These are phyloP conservation scores for Pichia membranifaciens DNA, from an alignment of 805 yeast species.

Conservation along the genomic window DNA sequence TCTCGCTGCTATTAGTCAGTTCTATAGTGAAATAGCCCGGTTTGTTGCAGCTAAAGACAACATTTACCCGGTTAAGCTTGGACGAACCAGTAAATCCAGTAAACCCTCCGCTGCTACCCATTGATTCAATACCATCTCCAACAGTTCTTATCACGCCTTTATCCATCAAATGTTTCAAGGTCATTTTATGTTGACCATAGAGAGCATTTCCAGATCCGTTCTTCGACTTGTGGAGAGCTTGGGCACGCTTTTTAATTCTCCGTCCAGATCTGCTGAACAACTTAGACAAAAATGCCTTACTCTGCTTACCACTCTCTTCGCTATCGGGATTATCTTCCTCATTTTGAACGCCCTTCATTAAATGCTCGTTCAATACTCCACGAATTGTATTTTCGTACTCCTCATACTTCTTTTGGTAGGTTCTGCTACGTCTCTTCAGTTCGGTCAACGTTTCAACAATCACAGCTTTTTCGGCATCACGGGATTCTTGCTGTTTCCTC, in stretches of 20 bases:
- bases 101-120: neutral
- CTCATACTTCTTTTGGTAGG: conserved; percentile 37
- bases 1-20: conserved; percentile 38
- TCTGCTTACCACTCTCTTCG: conserved; percentile 20
- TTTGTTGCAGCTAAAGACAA: conserved; percentile 70
- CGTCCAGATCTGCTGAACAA: conserved; percentile 34
- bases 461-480: conserved; percentile 37
- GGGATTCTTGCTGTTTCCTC: conserved; percentile 37
- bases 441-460: conserved; percentile 39
- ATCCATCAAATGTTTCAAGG: conserved; percentile 6
- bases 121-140: neutral
- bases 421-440: conserved; percentile 39
- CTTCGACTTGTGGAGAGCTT: neutral
- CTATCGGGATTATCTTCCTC: conserved; percentile 32
- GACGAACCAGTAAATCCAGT: neutral
- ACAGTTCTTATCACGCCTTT: conserved; percentile 8
- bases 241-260: conserved; percentile 3
- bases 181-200: conserved; percentile 1
- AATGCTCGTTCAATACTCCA: neutral
- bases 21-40: conserved; percentile 66
- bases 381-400: conserved; percentile 35
- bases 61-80: conserved; percentile 47
- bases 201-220: neutral
- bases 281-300: conserved; percentile 27
- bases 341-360: neutral